These are phyloP conservation scores for Zoysia matrella DNA, from an alignment of 202 grass and related monocot genomes.

Conservation along the genomic window DNA sequence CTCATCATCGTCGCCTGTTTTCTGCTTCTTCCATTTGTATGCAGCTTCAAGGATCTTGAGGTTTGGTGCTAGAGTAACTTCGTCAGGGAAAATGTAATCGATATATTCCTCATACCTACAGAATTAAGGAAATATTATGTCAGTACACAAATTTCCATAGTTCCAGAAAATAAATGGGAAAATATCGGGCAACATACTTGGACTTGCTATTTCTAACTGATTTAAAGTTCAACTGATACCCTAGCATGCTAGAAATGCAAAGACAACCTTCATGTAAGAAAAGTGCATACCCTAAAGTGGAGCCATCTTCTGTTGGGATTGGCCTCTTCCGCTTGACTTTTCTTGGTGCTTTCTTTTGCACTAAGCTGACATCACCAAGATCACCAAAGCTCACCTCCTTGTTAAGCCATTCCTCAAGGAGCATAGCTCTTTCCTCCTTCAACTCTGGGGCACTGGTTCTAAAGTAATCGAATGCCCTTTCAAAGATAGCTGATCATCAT, in stretches of 20 bases:
- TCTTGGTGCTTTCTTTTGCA: constrained; percentile 81
- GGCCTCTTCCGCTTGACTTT: constrained; percentile 88
- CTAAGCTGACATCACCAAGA: constrained; percentile 75
- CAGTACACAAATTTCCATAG: constrained; percentile 25
- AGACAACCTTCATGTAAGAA: background rate
- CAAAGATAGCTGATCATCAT: constrained; percentile 63
- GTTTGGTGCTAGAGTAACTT: constrained; percentile 73
- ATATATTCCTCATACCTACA: constrained; percentile 85
- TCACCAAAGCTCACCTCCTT: constrained; percentile 72
- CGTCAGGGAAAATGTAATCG: constrained; percentile 90
- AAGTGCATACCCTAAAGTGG: constrained; percentile 62
- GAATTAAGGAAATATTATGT: constrained; percentile 33
- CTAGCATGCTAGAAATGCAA: background rate
- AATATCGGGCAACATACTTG: background rate
- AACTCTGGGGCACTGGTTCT: constrained; percentile 70
- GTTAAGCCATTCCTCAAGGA: constrained; percentile 92
- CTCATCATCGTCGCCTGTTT: constrained; percentile 58
- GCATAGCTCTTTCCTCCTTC: constrained; percentile 93
- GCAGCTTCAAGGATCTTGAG: constrained; percentile 84
- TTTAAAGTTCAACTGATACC: no score
- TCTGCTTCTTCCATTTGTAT: constrained; percentile 96
- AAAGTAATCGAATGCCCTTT: constrained; percentile 82
- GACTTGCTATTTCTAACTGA: background rate
- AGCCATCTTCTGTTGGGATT: constrained; percentile 69
- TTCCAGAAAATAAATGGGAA: background rate